Evolutionary conservation across 805 yeast species (phyloP).

Genomic region (Wickerhamomyces mucosus): DNA sequence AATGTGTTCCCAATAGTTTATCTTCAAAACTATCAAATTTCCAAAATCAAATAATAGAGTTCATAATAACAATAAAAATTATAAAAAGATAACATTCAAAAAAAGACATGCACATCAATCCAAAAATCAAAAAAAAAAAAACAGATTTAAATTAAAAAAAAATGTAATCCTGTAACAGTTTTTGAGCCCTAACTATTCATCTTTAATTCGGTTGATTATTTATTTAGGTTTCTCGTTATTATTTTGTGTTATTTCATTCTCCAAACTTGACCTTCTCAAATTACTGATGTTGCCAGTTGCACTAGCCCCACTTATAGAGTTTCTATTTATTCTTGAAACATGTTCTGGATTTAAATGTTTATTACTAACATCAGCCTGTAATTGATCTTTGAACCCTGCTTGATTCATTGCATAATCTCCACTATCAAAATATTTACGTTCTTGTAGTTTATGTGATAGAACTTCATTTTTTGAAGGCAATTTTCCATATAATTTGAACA

Average conservation of each 20-base stretch:
- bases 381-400: slow-evolving; percentile 38
- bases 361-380: slow-evolving; percentile 13
- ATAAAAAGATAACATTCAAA: no score
- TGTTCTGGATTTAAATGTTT: slow-evolving; percentile 28
- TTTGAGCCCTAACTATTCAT: no score
- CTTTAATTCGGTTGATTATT: no score
- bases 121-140: no score
- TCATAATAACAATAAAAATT: no score
- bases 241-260: slow-evolving; percentile 42
- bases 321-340: slow-evolving; percentile 50
- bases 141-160: no score
- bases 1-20: no score
- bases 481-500: slow-evolving; percentile 76
- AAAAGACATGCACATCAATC: no score
- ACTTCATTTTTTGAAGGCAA: slow-evolving; percentile 75
- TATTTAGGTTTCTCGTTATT: no score
- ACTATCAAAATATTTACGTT: slow-evolving; percentile 85
- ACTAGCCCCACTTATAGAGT: slow-evolving; percentile 46
- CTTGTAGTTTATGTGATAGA: slow-evolving; percentile 66
- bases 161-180: no score
- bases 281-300: slow-evolving; percentile 9
- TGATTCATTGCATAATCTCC: slow-evolving; percentile 88
- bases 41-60: no score
- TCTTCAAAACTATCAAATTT: no score
- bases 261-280: slow-evolving; percentile 35